Percentiles rank a stretch among this genome's conserved stretches.
phyloP scores from a whole-genome alignment of 225 moss, liverwort and hornwort genomes.

The Bryoerythrophyllum caledonicum region DNA sequence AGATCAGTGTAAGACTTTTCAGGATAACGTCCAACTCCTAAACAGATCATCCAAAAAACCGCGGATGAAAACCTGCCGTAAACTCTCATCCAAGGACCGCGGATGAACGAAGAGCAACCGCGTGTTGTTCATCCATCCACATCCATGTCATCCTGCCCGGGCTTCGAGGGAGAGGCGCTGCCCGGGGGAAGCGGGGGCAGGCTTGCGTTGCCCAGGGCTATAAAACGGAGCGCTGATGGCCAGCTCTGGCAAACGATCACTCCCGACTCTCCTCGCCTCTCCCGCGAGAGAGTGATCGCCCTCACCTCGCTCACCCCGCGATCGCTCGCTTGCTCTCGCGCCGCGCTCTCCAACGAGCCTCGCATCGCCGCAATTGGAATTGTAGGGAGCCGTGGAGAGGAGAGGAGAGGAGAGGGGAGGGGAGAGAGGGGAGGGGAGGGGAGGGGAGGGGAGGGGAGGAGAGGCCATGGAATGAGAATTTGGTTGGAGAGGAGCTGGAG shows the following conservation, averaged over 20 bases:
- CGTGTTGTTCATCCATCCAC: too few relatives aligned
- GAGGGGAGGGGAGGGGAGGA: not conserved
- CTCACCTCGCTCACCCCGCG: not conserved
- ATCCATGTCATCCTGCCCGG: too few relatives aligned
- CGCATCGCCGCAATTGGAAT: slow-evolving; percentile 20
- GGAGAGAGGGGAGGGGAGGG: not conserved
- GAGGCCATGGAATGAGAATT: too few relatives aligned
- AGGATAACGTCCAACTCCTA: too few relatives aligned
- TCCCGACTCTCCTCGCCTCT: slow-evolving; percentile 34
- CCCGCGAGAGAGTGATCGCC: slow-evolving; percentile 21
- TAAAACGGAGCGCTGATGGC: slow-evolving; percentile 8
- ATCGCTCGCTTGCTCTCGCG: not conserved
- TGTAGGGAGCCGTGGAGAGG: not conserved
- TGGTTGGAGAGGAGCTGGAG: not conserved
- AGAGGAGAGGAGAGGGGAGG: not conserved
- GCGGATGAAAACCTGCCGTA: too few relatives aligned
- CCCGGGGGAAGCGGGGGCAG: not conserved
- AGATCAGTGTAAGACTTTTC: too few relatives aligned
- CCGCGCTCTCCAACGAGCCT: not conserved
- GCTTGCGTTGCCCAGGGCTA: slow-evolving; percentile 3
- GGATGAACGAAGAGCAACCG: too few relatives aligned
- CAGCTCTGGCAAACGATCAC: not conserved
- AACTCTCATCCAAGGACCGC: too few relatives aligned
- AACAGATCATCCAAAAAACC: too few relatives aligned
- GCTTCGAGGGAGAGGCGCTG: not conserved